Base-by-base conservation (phyloP, 1,139 yeast genomes). In the Saccharomyces hybrid region DNA sequence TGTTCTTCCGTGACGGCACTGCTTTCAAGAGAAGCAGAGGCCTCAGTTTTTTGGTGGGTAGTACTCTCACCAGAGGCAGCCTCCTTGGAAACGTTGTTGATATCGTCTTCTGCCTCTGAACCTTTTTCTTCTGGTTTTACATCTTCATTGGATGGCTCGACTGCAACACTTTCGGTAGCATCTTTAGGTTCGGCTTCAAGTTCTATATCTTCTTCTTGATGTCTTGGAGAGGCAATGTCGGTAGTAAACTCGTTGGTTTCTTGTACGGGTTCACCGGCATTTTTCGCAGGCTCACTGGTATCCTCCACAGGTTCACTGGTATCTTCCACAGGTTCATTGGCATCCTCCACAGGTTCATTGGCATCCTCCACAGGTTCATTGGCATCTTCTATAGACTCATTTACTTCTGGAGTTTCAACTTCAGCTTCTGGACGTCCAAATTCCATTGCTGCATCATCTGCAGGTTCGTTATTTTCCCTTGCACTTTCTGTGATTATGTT, bases 401-500 rank as follows among this genome's bases (percentile, higher is more conserved):
- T 34, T 34, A 23, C 44, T 25, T 50, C 52, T 20, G 41, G 49
- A 23, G 46, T 46, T 20, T 23, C 44, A 44, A 25, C 38, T 32
- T 26, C 52, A 20, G 23, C 16, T 16, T 44, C 28, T 44, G 14
- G 11, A 44, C 5, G n/a, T 8, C n/a, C 47, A 5, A 14, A 14
- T 13, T 44, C 14, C 11, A 20, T 13, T 13, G 16, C 25, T 5
- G 13, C 44, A 3, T 48, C 52, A 29, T 51, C 57, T 27, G 47
- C 51, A 47, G 44, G 38, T 34, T 55, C 56, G 49, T 51, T 58
- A 20, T 51, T 55, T 16, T 42, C 54, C 5, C 44, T 53, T 6
- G 9, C 53, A 25, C 48, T 50, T 25, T 49, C 53, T 5, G 32
- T n/a, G 11, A 28, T 50, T 31, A 46, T 26, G 20, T 46, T 20